These are phyloP conservation scores for Lichenothelia convexa DNA, from an alignment of 495 filamentous ascomycete species.

Conservation along the genomic window DNA sequence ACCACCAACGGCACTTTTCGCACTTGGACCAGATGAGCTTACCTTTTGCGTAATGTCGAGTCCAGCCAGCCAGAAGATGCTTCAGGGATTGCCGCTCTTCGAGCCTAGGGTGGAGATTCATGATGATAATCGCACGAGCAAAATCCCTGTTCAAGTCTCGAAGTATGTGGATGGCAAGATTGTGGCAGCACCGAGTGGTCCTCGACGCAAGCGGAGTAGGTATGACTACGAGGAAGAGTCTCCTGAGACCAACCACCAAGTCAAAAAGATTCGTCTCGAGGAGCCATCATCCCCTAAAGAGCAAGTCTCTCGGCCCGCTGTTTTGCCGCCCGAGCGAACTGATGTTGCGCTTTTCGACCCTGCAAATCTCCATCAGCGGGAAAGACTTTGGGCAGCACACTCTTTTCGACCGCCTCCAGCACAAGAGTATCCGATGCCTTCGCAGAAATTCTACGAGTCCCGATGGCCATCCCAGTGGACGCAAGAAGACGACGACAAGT, in stretches of 20 bases:
- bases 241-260: conserved; percentile 25
- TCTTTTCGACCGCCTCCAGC: conserved; percentile 81
- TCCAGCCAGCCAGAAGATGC: conserved; percentile 56
- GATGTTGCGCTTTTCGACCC: conserved; percentile 75
- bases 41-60: conserved; percentile 62
- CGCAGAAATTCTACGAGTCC: conserved; percentile 71
- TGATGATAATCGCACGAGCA: conserved; percentile 3
- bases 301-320: conserved; percentile 28
- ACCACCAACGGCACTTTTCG: conserved; percentile 60
- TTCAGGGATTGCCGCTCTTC: conserved; percentile 71
- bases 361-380: conserved; percentile 75
- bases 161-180: conserved; percentile 76
- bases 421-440: conserved; percentile 80
- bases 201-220: conserved; percentile 56
- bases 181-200: conserved; percentile 42
- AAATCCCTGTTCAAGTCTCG: conserved; percentile 49
- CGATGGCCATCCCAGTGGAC: conserved; percentile 82
- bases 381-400: conserved; percentile 80
- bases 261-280: conserved; percentile 18
- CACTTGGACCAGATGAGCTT: conserved; percentile 61
- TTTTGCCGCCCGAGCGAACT: conserved; percentile 52
- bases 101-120: conserved; percentile 25
- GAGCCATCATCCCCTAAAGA: conserved; percentile 12
- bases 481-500: conserved; percentile 68
- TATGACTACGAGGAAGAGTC: conserved; percentile 59